Conservation (phyloP, 331 rosid genomes). For the Quercus tomentella region DNA sequence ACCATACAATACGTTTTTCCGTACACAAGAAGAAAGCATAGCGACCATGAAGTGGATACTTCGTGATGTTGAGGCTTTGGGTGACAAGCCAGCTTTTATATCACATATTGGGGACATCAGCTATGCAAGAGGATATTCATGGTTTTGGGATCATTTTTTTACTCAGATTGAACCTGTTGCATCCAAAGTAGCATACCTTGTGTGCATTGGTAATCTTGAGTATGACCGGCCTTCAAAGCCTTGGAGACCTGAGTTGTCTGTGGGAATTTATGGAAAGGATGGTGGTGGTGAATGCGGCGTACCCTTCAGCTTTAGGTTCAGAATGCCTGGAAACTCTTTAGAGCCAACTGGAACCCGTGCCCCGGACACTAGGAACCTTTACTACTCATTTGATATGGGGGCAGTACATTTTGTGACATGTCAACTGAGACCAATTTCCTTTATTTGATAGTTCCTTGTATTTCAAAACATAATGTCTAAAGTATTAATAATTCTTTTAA, state of each 20-base stretch:
- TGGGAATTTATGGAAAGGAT: constrained; percentile 55
- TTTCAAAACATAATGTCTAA: no score
- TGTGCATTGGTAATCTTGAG: constrained; percentile 90
- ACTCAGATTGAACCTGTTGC: constrained; percentile 75
- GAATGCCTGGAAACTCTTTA: constrained; percentile 92
- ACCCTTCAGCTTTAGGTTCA: constrained; percentile 84
- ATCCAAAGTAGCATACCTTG: constrained; percentile 73
- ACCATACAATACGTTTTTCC: constrained; percentile 63
- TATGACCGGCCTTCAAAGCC: constrained; percentile 90
- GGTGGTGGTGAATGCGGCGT: constrained; percentile 99
- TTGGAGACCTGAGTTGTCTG: constrained; percentile 78
- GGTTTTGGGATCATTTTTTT: constrained; percentile 89
- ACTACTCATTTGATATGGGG: constrained; percentile 82
- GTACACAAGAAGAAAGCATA: constrained; percentile 85
- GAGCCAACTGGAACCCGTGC: constrained; percentile 67
- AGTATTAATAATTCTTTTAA: no score
- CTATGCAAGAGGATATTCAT: constrained; percentile 86
- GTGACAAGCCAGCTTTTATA: constrained; percentile 73
- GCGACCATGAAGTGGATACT: constrained; percentile 86
- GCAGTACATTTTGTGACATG: constrained; percentile 69
- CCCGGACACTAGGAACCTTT: constrained; percentile 68
- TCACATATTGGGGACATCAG: constrained; percentile 95
- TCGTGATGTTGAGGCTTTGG: constrained; percentile 78
- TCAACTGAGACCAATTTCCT: constrained; percentile 86
- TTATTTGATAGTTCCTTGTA: no score